Evolutionary conservation across 108 stramenopile species (phyloP).

Genomic region (Skeletonema menzelii): DNA sequence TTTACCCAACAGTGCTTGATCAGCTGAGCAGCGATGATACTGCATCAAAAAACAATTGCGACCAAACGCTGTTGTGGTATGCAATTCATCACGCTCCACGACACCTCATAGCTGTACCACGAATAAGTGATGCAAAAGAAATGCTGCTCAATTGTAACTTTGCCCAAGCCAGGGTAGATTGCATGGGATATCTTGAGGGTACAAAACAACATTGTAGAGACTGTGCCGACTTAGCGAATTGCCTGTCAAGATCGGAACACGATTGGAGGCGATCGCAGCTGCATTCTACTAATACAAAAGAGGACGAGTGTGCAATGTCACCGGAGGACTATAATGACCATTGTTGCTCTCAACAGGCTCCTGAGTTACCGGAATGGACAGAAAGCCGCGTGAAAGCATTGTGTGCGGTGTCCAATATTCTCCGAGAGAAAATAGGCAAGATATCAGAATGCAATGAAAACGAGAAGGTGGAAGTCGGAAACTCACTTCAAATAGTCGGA

Average conservation of each 20-base stretch:
- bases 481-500: conserved; percentile 35
- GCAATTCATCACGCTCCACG: conserved; percentile 20
- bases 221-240: conserved; percentile 16
- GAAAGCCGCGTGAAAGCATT: conserved; percentile 17
- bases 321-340: conserved; percentile 6
- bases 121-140: conserved; percentile 16
- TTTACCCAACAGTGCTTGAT: conserved; percentile 10
- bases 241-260: background rate
- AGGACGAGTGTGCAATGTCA: background rate
- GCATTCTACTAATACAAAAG: conserved; percentile 1
- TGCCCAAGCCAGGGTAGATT: conserved; percentile 20
- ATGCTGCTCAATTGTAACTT: conserved; percentile 12
- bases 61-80: conserved; percentile 23
- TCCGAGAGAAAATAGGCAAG: conserved; percentile 19
- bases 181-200: conserved; percentile 18
- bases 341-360: background rate
- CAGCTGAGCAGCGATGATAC: conserved; percentile 13
- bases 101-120: conserved; percentile 20
- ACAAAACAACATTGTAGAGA: conserved; percentile 23
- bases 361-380: background rate
- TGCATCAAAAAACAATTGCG: background rate
- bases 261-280: conserved; percentile 13
- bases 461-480: conserved; percentile 33
- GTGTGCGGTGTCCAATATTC: conserved; percentile 11
- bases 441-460: conserved; percentile 1